Evolutionary conservation across 345 rosid genomes (phyloP).

Genomic region (Moricandia moricandioides): DNA sequence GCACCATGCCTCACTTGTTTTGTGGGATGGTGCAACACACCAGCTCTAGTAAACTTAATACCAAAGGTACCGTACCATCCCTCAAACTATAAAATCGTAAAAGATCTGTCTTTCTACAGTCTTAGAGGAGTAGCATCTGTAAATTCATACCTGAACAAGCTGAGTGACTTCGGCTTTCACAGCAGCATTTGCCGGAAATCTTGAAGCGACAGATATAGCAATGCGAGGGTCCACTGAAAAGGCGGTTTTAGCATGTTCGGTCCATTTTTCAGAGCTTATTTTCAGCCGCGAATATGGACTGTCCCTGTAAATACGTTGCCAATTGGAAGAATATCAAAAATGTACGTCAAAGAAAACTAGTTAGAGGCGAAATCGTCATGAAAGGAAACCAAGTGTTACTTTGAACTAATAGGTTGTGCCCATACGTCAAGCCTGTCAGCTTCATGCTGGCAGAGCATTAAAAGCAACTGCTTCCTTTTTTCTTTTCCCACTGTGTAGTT

Average conservation of each 20-base stretch:
- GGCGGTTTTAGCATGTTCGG: constrained; percentile 69
- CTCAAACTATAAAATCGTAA: neutral
- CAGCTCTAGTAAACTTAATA: neutral
- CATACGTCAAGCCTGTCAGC: constrained; percentile 94
- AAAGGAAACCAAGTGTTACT: constrained; percentile 41
- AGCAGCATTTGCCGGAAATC: constrained; percentile 64
- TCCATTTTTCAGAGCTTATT: constrained; percentile 68
- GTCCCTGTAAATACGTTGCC: constrained; percentile 50
- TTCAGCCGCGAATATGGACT: constrained; percentile 47
- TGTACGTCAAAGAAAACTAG: constrained; percentile 2
- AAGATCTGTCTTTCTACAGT: neutral
- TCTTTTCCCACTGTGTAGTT: constrained; percentile 67
- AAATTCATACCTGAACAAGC: constrained; percentile 65
- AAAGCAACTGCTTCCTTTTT: constrained; percentile 75
- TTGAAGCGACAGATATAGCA: constrained; percentile 68
- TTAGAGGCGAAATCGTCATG: neutral
- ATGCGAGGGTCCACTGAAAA: constrained; percentile 85
- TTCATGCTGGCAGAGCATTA: constrained; percentile 88
- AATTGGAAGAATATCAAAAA: constrained; percentile 14
- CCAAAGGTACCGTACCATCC: neutral
- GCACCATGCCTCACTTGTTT: constrained; percentile 7
- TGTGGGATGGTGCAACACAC: neutral
- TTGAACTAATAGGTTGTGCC: constrained; percentile 78
- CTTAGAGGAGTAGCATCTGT: neutral
- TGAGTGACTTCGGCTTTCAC: constrained; percentile 70